A percentile compares a stretch with the other conserved stretches of the same genome.
Conservation (phyloP, 306 rosid genomes). For the Dalbergia oliveri region DNA sequence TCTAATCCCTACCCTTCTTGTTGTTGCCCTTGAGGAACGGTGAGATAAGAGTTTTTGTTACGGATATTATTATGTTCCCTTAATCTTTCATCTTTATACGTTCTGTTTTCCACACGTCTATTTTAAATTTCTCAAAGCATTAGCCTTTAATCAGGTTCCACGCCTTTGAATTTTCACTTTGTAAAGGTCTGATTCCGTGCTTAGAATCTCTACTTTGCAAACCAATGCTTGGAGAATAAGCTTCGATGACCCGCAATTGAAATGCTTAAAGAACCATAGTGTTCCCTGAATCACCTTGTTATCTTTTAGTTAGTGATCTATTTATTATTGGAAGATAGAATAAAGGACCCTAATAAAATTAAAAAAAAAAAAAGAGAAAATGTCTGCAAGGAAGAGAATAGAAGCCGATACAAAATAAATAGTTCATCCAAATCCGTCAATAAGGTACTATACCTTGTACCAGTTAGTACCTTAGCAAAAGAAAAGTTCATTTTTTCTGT, state of each 20-base stretch:
- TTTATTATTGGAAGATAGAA: slow-evolving; percentile 31
- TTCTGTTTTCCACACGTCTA: slow-evolving; percentile 24
- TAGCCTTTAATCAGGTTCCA: slow-evolving; percentile 51
- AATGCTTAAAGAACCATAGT: slow-evolving; percentile 38
- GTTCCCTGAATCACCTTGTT: slow-evolving; percentile 29
- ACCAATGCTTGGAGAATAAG: slow-evolving; percentile 22
- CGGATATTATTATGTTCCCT: slow-evolving; percentile 37
- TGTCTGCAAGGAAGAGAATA: not conserved
- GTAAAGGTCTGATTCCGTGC: slow-evolving; percentile 37
- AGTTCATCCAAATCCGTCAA: slow-evolving; percentile 24
- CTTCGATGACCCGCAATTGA: slow-evolving; percentile 34
- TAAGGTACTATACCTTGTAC: slow-evolving; percentile 39
- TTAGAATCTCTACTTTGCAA: slow-evolving; percentile 41
- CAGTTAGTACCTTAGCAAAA: slow-evolving; percentile 26
- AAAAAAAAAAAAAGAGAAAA: not conserved
- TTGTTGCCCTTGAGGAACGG: not conserved
- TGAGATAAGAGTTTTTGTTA: slow-evolving; percentile 38
- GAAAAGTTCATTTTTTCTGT: slow-evolving; percentile 13
- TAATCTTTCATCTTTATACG: slow-evolving; percentile 39
- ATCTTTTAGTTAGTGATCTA: slow-evolving; percentile 34
- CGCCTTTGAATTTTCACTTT: not conserved
- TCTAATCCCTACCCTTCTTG: too few relatives aligned
- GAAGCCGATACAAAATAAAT: slow-evolving; percentile 7
- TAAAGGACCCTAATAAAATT: slow-evolving; percentile 32
- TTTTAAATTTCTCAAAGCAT: slow-evolving; percentile 26